Percentiles rank a stretch among this genome's conserved stretches.
Conservation (phyloP, 306 rosid species). For the Cucurbita pepo region DNA sequence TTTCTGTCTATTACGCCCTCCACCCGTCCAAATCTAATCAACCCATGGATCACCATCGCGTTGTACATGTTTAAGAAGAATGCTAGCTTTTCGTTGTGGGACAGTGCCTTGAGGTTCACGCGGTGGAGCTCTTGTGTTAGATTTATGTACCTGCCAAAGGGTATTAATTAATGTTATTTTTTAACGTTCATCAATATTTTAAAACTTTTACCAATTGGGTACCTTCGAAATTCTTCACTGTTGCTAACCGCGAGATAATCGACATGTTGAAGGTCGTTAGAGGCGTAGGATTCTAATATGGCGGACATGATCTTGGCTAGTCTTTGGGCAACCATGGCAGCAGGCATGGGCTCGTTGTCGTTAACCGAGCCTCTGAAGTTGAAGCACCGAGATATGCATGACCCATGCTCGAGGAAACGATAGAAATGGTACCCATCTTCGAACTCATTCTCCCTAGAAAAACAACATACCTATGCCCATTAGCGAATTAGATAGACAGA, state of each 20-base stretch:
- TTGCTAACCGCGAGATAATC: constrained; percentile 64
- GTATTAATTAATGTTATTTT: not conserved
- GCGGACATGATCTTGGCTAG: constrained; percentile 80
- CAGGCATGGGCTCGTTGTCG: constrained; percentile 54
- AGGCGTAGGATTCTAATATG: constrained; percentile 76
- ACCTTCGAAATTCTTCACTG: constrained; percentile 96
- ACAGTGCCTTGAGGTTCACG: constrained; percentile 41
- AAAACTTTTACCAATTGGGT: not conserved
- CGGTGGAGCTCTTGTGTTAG: constrained; percentile 68
- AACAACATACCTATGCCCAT: too few relatives aligned
- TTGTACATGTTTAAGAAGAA: constrained; percentile 83
- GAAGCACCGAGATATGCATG: constrained; percentile 48
- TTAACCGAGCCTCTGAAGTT: constrained; percentile 46
- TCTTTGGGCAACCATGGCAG: constrained; percentile 34
- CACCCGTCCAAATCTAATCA: constrained; percentile 50
- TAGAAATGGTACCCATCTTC: constrained; percentile 73
- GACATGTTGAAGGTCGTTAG: constrained; percentile 44
- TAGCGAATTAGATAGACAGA: too few relatives aligned
- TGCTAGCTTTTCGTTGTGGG: constrained; percentile 56
- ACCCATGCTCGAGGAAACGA: constrained; percentile 85
- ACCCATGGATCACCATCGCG: constrained; percentile 88
- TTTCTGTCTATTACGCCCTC: constrained; percentile 67
- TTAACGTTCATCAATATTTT: too few relatives aligned
- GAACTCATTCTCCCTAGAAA: constrained; percentile 52
- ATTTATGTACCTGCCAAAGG: constrained; percentile 54